Evolutionary conservation across 2,329 filamentous ascomycete genomes (phyloP), one percentile per base, ranked within the genome.

Genomic region (Colletotrichum nymphaeae): DNA sequence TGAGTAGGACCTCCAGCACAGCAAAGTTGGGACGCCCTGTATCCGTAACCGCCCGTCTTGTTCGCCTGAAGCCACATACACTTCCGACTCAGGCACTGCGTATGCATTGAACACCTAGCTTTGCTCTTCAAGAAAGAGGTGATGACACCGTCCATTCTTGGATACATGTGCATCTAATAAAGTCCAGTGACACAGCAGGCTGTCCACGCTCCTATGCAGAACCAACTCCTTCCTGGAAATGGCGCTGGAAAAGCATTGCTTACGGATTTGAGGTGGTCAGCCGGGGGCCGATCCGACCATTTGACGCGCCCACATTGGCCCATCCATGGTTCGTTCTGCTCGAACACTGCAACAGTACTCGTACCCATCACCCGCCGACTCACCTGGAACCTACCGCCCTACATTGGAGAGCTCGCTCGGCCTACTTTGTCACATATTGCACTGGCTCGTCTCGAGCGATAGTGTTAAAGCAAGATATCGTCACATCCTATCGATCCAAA

Each of bases 401-500:
- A 56, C 53, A 56, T 56, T 28, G 22, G 53, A 46, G 11, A n/a
- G 24, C 32, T 46, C 53, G 19, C 59, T 35, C 67, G 22, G 35
- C 42, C 67, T 46, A 70, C 60, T 66, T 67, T 71, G 71, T 73
- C 71, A 73, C 56, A 73, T 62, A 71, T 73, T 73, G 60, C 67
- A 62, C 67, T 62, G 67, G 67, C 55, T 71, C 60, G 67, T 66
- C 60, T 66, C 56, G 71, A 73, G 22, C 67, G 52, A 70, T 71
- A 62, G 71, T 52, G 67, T 56, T 71, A 73, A 73, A 73, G 71
- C 71, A 69, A 70, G 71, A 73, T 73, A 73, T 73, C 71, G 71
- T 73, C 71, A 73, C 67, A 71, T 73, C 71, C 71, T 73, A 73
- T 73, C 71, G 71, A 73, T 73, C 71, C 60, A 66, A 71, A 73